Evolutionary conservation across 1,284 basidiomycete genomes (phyloP).

Genomic region (Tilletia walkeri): DNA sequence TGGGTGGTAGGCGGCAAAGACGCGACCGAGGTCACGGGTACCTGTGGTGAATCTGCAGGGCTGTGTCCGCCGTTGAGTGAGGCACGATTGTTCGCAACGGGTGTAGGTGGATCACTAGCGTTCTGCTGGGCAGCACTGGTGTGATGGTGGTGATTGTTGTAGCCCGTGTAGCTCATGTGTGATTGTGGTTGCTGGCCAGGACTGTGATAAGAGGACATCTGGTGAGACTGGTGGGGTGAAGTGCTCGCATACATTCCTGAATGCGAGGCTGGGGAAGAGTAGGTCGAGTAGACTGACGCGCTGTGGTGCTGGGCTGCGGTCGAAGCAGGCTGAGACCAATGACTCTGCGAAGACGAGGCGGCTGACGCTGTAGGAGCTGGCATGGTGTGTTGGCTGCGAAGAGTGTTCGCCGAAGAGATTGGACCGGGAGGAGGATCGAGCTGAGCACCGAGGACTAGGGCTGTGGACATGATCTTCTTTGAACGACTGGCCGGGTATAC

Average conservation of each 20-base stretch:
- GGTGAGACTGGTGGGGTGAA: conserved; percentile 2
- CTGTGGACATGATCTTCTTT: conserved; percentile 5
- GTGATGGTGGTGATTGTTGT: background rate
- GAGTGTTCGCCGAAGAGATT: conserved; percentile 2
- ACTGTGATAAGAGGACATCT: conserved; percentile 6
- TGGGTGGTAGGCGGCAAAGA: background rate
- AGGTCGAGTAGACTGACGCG: conserved; percentile 5
- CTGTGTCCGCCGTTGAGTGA: background rate
- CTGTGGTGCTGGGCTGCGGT: background rate
- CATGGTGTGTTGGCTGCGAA: conserved; percentile 15
- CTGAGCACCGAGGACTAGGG: conserved; percentile 15
- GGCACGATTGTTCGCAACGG: background rate
- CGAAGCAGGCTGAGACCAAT: conserved; percentile 10
- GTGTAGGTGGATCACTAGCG: background rate
- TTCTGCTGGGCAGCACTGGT: background rate
- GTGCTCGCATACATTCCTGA: conserved; percentile 2
- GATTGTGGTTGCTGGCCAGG: background rate
- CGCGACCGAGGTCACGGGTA: background rate
- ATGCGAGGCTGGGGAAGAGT: conserved; percentile 10
- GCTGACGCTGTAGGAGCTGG: conserved; percentile 9
- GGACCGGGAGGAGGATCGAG: conserved; percentile 9
- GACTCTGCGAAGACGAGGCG: background rate
- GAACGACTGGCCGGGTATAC: too few relatives aligned
- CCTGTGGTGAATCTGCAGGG: background rate
- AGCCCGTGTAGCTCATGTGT: conserved; percentile 10